phyloP scores from a whole-genome alignment of 495 filamentous ascomycete species.

The Polyplosphaeria fusca region DNA sequence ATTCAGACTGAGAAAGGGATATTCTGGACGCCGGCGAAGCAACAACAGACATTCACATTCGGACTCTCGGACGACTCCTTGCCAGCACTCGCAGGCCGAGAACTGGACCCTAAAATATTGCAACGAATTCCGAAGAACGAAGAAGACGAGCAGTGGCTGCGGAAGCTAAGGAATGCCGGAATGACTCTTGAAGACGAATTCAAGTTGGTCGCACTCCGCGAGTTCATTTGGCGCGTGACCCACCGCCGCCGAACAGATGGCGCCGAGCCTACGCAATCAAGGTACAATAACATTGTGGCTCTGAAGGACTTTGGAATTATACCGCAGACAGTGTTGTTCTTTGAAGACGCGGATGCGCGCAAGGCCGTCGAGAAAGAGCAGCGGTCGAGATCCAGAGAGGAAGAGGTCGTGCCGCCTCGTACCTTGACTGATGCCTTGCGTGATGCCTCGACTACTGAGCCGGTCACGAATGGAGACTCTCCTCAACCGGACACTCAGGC shows the following conservation, averaged over 20 bases:
- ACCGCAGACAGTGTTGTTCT: constrained; percentile 87
- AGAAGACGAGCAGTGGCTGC: constrained; percentile 97
- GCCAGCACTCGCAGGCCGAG: constrained; percentile 48
- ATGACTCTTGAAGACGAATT: constrained; percentile 82
- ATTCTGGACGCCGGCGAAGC: constrained; percentile 78
- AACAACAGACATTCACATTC: constrained; percentile 64
- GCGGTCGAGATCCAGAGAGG: constrained; percentile 21
- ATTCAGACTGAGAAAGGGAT: constrained; percentile 68
- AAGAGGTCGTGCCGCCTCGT: constrained; percentile 19
- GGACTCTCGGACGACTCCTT: constrained; percentile 50
- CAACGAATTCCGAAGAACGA: constrained; percentile 67
- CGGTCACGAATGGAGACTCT: constrained; percentile 61
- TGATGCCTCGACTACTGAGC: constrained; percentile 87
- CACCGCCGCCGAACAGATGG: constrained; percentile 63
- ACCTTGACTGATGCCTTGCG: constrained; percentile 88
- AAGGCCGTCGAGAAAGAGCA: constrained; percentile 45
- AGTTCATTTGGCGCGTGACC: constrained; percentile 88
- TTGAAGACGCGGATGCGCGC: constrained; percentile 66
- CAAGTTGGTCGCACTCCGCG: constrained; percentile 79
- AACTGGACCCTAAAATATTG: constrained; percentile 46
- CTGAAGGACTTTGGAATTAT: constrained; percentile 69
- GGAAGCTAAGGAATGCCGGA: constrained; percentile 74
- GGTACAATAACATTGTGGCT: constrained; percentile 65
- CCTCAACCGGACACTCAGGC: constrained; percentile 49
- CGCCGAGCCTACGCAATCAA: constrained; percentile 38